These are phyloP conservation scores for Rubia yunnanensis DNA, from an alignment of 257 asterid species.

Conservation along the genomic window DNA sequence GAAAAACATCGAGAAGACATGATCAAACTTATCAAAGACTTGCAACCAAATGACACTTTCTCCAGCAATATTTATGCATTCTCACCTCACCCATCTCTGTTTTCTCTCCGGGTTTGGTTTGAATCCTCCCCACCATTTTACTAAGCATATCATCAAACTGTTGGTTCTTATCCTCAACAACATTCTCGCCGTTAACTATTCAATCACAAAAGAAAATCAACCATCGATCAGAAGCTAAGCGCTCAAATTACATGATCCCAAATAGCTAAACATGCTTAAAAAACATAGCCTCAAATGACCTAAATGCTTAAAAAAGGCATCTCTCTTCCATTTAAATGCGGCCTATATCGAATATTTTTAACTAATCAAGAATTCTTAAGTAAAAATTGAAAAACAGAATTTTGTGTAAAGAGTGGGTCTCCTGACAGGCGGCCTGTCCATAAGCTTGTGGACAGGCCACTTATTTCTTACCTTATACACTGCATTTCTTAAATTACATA, in stretches of 20 bases:
- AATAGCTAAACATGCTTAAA: neutral
- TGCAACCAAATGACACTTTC: neutral
- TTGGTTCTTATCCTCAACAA: slow-evolving; percentile 63
- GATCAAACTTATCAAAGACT: neutral
- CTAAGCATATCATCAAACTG: slow-evolving; percentile 69
- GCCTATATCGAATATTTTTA: neutral
- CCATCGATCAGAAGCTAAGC: neutral
- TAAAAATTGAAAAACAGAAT: neutral
- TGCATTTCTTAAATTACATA: no score
- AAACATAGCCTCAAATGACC: neutral
- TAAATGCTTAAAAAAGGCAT: neutral
- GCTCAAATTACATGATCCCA: neutral
- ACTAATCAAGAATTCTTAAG: neutral
- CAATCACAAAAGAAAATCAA: neutral
- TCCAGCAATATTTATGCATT: neutral
- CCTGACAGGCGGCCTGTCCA: no score
- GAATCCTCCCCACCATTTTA: slow-evolving; percentile 87
- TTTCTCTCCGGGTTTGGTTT: slow-evolving; percentile 84
- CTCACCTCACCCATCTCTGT: slow-evolving; percentile 94
- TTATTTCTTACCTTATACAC: no score
- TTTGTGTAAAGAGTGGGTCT: no score
- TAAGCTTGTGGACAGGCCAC: no score
- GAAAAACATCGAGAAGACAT: neutral
- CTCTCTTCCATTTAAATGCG: neutral
- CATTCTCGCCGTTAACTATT: slow-evolving; percentile 39